These are phyloP conservation scores for Xenoacremonium recifei DNA, from an alignment of 2,329 filamentous ascomycete species.

Conservation along the genomic window DNA sequence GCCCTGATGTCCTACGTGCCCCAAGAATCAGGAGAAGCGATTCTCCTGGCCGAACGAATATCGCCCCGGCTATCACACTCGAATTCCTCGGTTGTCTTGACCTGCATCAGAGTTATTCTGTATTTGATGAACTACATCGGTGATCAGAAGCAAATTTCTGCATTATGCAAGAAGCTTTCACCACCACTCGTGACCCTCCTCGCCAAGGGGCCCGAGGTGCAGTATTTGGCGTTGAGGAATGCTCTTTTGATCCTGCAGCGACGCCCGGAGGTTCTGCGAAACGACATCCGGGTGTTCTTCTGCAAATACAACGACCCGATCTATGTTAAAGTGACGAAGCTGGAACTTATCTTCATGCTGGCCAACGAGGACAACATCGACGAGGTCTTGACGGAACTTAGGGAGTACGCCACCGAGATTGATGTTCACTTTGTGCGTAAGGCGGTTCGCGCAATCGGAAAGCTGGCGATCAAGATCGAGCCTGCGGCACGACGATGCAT, in stretches of 20 bases:
- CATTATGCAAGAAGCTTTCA: conserved; percentile 87
- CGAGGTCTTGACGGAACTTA: conserved; percentile 88
- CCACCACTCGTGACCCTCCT: conserved; percentile 92
- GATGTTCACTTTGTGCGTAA: conserved; percentile 99
- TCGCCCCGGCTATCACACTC: conserved; percentile 94
- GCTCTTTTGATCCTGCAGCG: conserved; percentile 91
- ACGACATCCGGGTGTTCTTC: conserved; percentile 98
- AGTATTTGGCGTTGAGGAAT: conserved; percentile 92
- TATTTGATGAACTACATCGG: conserved; percentile 99
- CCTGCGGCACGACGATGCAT: conserved; percentile 89
- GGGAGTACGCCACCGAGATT: conserved; percentile 97
- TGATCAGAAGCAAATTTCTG: conserved; percentile 83
- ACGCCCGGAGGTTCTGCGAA: conserved; percentile 87
- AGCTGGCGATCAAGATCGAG: conserved; percentile 98
- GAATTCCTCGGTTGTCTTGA: conserved; percentile 94
- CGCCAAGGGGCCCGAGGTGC: conserved; percentile 96
- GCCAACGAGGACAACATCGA: conserved; percentile 94
- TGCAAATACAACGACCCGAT: conserved; percentile 99
- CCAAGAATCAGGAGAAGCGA: conserved; percentile 83
- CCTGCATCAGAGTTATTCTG: conserved; percentile 91
- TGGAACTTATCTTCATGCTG: conserved; percentile 98
- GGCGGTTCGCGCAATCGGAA: conserved; percentile 94
- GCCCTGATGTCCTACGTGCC: conserved; percentile 97
- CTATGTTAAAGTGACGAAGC: conserved; percentile 98
- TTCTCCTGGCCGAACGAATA: conserved; percentile 88